These are phyloP conservation scores for Dioscorea zingiberensis DNA, from an alignment of 106 monocot genomes.

Conservation along the genomic window DNA sequence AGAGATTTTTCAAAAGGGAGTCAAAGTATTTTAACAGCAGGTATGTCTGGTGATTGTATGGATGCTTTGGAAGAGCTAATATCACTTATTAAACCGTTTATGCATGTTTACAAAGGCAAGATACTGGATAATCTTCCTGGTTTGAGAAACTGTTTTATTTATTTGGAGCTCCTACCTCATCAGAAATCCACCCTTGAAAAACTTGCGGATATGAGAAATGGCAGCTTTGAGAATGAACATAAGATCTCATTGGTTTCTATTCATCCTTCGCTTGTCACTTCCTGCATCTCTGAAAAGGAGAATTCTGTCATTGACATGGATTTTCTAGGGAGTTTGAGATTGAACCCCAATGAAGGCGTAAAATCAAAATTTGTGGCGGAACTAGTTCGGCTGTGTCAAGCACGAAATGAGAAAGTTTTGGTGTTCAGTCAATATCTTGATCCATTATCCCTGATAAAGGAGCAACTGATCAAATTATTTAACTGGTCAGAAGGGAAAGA, in stretches of 20 bases:
- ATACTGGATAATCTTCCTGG: conserved; percentile 56
- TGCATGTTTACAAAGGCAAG: conserved; percentile 61
- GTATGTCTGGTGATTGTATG: conserved; percentile 12
- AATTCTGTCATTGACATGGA: conserved; percentile 10
- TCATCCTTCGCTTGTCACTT: conserved; percentile 45
- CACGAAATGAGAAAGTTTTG: conserved; percentile 54
- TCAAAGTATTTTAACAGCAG: conserved; percentile 27
- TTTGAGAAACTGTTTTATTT: conserved; percentile 40
- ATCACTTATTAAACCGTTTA: conserved; percentile 39
- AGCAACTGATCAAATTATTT: conserved; percentile 38
- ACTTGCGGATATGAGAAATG: background rate
- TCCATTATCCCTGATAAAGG: conserved; percentile 49
- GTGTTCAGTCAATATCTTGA: conserved; percentile 64
- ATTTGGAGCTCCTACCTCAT: conserved; percentile 36
- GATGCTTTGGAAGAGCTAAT: conserved; percentile 28
- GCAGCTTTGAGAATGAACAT: conserved; percentile 28
- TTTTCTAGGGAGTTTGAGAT: conserved; percentile 14
- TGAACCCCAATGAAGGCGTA: conserved; percentile 45
- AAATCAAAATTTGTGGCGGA: conserved; percentile 78
- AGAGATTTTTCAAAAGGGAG: conserved; percentile 28
- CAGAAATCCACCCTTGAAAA: conserved; percentile 39
- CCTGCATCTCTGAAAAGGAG: conserved; percentile 28
- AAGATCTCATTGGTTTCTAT: conserved; percentile 33
- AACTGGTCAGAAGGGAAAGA: conserved; percentile 52
- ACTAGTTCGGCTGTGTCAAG: conserved; percentile 33